These are phyloP conservation scores for Aspergillus hiratsukae DNA, from an alignment of 2,329 filamentous ascomycete species.

Conservation along the genomic window DNA sequence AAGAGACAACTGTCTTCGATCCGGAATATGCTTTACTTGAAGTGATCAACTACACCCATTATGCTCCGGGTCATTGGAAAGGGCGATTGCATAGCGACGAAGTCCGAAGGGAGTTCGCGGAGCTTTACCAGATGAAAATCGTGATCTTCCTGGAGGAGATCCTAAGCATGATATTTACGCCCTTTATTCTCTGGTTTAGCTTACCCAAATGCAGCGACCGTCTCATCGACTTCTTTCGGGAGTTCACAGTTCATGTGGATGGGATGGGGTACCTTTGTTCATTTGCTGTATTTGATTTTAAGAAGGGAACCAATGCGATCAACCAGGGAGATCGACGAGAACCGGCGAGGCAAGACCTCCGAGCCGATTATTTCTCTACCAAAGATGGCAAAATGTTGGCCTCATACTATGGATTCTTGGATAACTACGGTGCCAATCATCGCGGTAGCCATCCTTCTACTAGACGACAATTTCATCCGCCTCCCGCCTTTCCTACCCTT, in stretches of 20 bases:
- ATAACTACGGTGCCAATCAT: constrained; percentile 79
- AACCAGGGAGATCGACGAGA: constrained; percentile 38
- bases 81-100: constrained; percentile 88
- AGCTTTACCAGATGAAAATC: constrained; percentile 87
- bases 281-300: constrained; percentile 96
- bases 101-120: constrained; percentile 83
- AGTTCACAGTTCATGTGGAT: constrained; percentile 96
- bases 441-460: constrained; percentile 52
- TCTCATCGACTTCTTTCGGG: constrained; percentile 94
- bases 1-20: constrained; percentile 85
- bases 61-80: constrained; percentile 84
- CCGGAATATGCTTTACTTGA: constrained; percentile 83
- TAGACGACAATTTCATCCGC: constrained; percentile 63
- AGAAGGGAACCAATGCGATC: constrained; percentile 64
- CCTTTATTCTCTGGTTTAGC: constrained; percentile 80
- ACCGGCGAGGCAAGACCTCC: constrained; percentile 54
- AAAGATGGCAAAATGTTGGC: constrained; percentile 99
- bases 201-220: constrained; percentile 85
- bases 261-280: constrained; percentile 94
- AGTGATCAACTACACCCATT: constrained; percentile 90
- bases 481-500: constrained; percentile 68
- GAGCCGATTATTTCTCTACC: constrained; percentile 88
- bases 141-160: constrained; percentile 91
- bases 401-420: constrained; percentile 90
- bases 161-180: constrained; percentile 85